A percentile compares a stretch with the other conserved stretches of the same genome.
phyloP scores from a whole-genome alignment of 768 basidiomycete species.

The Lenzites betulinus region DNA sequence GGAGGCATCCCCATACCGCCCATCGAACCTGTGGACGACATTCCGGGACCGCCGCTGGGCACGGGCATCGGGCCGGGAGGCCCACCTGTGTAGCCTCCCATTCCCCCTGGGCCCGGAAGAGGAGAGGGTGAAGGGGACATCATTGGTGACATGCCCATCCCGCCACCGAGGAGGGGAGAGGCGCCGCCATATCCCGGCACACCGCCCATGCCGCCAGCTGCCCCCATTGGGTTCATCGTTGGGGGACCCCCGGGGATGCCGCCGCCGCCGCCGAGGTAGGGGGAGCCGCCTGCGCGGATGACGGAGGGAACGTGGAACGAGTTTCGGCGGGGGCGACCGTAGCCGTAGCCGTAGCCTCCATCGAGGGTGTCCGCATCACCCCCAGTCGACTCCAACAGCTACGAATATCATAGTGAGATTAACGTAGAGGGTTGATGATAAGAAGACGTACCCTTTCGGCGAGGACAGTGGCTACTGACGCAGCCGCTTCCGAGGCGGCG shows the following conservation, averaged over 20 bases:
- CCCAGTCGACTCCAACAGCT: too few species aligned
- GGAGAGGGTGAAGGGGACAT: background rate
- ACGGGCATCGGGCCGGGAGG: constrained; percentile 7
- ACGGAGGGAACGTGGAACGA: constrained; percentile 8
- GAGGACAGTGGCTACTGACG: constrained; percentile 52
- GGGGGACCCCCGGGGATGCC: constrained; percentile 3
- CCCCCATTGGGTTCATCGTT: background rate
- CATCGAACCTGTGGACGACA: background rate
- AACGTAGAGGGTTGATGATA: background rate
- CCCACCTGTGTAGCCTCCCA: background rate
- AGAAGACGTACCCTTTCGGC: constrained; percentile 15
- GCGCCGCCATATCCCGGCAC: background rate
- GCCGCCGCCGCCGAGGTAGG: constrained; percentile 4
- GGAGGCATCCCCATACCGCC: background rate
- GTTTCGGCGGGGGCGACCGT: constrained; percentile 5
- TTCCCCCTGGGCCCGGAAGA: background rate
- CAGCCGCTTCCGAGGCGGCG: constrained; percentile 63
- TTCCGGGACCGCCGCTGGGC: background rate
- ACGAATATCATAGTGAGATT: background rate
- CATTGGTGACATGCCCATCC: background rate
- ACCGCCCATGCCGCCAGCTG: background rate
- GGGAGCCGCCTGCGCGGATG: constrained; percentile 4
- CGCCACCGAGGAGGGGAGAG: background rate
- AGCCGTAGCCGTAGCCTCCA: background rate
- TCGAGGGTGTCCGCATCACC: too few species aligned